phyloP scores from a whole-genome alignment of 2,329 filamentous ascomycete genomes.

The Fusarium sp. region DNA sequence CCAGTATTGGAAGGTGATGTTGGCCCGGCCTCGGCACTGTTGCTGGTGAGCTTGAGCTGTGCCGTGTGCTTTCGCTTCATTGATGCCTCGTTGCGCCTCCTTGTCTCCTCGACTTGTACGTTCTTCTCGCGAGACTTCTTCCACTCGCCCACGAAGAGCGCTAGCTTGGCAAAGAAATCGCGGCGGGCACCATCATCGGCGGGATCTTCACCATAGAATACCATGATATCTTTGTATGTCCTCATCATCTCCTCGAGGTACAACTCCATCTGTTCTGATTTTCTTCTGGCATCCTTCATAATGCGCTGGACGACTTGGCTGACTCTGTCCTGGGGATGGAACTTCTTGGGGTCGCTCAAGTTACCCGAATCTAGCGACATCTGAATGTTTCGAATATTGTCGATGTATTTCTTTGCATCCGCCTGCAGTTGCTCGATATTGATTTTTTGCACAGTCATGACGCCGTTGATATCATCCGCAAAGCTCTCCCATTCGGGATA shows the following conservation, averaged over 20 bases:
- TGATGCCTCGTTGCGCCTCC: slow-evolving; percentile 86
- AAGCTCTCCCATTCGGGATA: slow-evolving; percentile 97
- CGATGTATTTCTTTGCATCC: slow-evolving; percentile 92
- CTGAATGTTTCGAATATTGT: slow-evolving; percentile 95
- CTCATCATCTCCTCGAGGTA: slow-evolving; percentile 94
- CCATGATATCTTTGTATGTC: slow-evolving; percentile 94
- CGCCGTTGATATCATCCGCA: slow-evolving; percentile 82
- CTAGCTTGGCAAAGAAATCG: slow-evolving; percentile 95
- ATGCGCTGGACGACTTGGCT: slow-evolving; percentile 88
- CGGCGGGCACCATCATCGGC: slow-evolving; percentile 91
- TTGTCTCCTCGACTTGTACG: slow-evolving; percentile 80
- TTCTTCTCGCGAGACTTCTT: slow-evolving; percentile 98
- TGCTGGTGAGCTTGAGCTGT: slow-evolving; percentile 70
- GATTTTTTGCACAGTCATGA: slow-evolving; percentile 85
- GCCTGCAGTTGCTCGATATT: slow-evolving; percentile 91
- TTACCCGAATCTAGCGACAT: slow-evolving; percentile 92
- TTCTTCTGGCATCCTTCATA: slow-evolving; percentile 97
- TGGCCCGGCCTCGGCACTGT: slow-evolving; percentile 62
- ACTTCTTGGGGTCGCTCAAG: slow-evolving; percentile 94
- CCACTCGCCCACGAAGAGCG: slow-evolving; percentile 91
- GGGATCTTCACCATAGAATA: slow-evolving; percentile 95
- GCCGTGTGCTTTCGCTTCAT: slow-evolving; percentile 88
- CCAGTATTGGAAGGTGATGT: slow-evolving; percentile 80
- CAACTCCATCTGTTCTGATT: slow-evolving; percentile 94
- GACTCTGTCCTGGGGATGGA: slow-evolving; percentile 96